Percentiles rank a stretch among this genome's conserved stretches.
These are phyloP conservation scores for Parachlorella kessleri DNA, from an alignment of 139 green algal species.

Conservation along the genomic window DNA sequence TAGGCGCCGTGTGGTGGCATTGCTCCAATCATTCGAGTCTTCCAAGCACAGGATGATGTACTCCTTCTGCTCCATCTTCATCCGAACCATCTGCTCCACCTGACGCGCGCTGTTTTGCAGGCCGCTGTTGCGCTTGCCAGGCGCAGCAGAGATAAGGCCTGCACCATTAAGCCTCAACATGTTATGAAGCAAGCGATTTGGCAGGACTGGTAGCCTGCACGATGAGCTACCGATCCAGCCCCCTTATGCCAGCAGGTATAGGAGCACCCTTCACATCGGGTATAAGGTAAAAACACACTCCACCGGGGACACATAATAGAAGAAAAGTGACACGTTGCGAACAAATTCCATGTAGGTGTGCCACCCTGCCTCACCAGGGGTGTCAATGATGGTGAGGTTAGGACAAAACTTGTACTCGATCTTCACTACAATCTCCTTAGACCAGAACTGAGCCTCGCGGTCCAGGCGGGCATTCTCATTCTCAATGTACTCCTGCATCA, in stretches of 20 bases:
- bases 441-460: conserved; percentile 86
- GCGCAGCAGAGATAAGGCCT: conserved; percentile 92
- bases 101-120: conserved; percentile 69
- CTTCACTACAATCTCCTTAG: conserved; percentile 93
- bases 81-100: conserved; percentile 88
- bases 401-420: conserved; percentile 97
- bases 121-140: conserved; percentile 75
- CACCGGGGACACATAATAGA: no score
- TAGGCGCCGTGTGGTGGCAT: conserved; percentile 89
- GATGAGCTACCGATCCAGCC: no score
- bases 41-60: conserved; percentile 98
- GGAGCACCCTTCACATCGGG: no score
- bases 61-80: conserved; percentile 92
- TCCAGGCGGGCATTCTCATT: conserved; percentile 88
- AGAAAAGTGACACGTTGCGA: no score
- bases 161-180: no score
- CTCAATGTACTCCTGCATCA: conserved; percentile 90
- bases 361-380: no score
- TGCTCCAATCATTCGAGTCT: conserved; percentile 94
- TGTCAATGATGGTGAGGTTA: conserved; percentile 99
- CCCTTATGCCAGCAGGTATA: no score
- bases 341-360: no score
- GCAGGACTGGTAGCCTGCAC: no score
- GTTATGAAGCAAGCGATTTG: no score
- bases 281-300: no score